Base-by-base conservation (phyloP, 2,329 filamentous ascomycete genomes). In the Cladosporium colombiae region DNA sequence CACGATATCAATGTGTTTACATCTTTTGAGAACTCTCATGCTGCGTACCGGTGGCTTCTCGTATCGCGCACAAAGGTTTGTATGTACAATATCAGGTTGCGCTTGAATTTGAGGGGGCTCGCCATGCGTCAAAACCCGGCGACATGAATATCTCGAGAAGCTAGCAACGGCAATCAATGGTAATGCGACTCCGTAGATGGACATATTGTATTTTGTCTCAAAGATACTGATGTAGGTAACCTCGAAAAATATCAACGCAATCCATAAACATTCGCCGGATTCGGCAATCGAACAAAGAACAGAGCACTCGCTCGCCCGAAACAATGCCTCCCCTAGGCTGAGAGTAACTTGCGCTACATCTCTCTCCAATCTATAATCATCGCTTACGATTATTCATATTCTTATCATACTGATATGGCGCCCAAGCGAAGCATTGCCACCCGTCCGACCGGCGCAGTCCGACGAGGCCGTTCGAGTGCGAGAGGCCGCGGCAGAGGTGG, bases 211-310 rank as follows among this genome's bases (percentile, higher is more conserved):
- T 2, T 18, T 18, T 3, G 3, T 11, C 16, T 40, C 16, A 18
- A 18, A 10, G 16, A 10, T 44, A 44, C 18, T 10, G 18, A n/a
- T n/a, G 18, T 44, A 44, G 5, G 37, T 44, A n/a, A 44, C 1
- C 18, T 44, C 7, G 37, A 21, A n/a, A 44, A 10, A 8, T 21
- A 18, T 44, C 21, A 18, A 8, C 8, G 16, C 18, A 44, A 6
- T 44, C 18, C 18, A n/a, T 44, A 2, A 6, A 10, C 29, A 3
- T 37, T 57, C 25, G 57, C 57, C 57, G 57, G 57, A 60, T 46
- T 23, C 44, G 57, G 40, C 27, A 29, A 23, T 31, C 18, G 57
- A 46, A 60, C 40, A 60, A 60, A 60, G 57, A 23, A 60, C 40
- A 57, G 37, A 57, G 53, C 21, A 37, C 18, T 14, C 18, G 21